Evolutionary conservation across 352 stramenopile species (phyloP).

Genomic region (Phytophthora capsici): DNA sequence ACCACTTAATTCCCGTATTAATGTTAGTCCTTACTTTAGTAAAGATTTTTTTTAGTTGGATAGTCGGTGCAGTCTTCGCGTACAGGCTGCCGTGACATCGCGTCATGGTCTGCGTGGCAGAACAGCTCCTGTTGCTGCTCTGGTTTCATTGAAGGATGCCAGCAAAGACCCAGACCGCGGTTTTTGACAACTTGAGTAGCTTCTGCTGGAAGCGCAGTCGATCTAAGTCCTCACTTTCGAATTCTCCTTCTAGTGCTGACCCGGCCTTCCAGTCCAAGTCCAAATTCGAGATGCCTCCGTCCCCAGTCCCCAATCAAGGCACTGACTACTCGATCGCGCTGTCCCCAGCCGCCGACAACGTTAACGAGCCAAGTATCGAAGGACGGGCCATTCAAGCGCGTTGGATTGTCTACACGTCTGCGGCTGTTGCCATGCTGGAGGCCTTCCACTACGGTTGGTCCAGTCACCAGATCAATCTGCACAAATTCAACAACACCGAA

Average conservation of each 20-base stretch:
- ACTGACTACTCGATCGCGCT: constrained; percentile 22
- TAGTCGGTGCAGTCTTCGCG: neutral
- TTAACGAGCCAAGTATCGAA: constrained; percentile 9
- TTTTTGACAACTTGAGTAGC: no score
- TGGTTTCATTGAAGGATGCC: neutral
- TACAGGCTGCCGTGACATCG: neutral
- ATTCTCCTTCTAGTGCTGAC: constrained; percentile 23
- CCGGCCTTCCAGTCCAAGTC: constrained; percentile 21
- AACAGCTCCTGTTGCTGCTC: neutral
- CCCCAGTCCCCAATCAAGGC: constrained; percentile 9
- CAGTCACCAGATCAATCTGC: constrained; percentile 56
- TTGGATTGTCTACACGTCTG: constrained; percentile 51
- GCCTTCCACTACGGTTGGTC: constrained; percentile 66
- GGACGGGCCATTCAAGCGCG: constrained; percentile 8
- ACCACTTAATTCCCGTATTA: constrained; percentile 2
- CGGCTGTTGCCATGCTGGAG: constrained; percentile 41
- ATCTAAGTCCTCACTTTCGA: constrained; percentile 21
- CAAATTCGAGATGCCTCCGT: constrained; percentile 13
- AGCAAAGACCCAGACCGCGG: neutral
- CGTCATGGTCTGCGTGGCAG: neutral
- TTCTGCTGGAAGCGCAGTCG: neutral
- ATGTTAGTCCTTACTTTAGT: constrained; percentile 9
- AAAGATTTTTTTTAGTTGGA: neutral
- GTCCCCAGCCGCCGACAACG: constrained; percentile 5
- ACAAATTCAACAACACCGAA: constrained; percentile 49